phyloP scores from a whole-genome alignment of 2,329 filamentous ascomycete genomes.

The Arthrobotrys pseudoclavata region DNA sequence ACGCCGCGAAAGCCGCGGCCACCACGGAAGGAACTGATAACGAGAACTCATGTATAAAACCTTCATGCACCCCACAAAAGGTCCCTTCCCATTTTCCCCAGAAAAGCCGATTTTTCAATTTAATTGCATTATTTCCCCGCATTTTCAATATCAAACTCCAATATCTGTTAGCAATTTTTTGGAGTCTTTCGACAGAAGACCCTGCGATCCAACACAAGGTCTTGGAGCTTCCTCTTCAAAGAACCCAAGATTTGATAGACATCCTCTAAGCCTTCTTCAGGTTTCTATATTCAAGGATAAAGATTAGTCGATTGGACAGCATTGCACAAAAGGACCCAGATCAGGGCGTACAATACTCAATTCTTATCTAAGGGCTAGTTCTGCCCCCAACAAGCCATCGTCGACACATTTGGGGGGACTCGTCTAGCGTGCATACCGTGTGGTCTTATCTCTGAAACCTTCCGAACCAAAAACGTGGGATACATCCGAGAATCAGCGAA shows the following conservation, averaged over 20 bases:
- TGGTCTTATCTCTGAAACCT: constrained; percentile 59
- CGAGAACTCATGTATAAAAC: constrained; percentile 44
- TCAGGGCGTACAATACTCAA: constrained; percentile 20
- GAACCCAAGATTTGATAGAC: constrained; percentile 30
- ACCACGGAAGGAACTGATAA: constrained; percentile 21
- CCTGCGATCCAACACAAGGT: constrained; percentile 15
- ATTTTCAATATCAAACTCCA: constrained; percentile 10
- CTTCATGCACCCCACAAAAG: constrained; percentile 58
- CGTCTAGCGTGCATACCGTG: constrained; percentile 18
- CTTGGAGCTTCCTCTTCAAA: not conserved
- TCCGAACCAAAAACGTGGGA: constrained; percentile 58
- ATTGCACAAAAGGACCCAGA: not conserved
- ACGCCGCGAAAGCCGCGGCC: not conserved
- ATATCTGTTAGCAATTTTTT: constrained; percentile 6
- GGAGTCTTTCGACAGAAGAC: constrained; percentile 16
- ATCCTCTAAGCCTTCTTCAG: not conserved
- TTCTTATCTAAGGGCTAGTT: constrained; percentile 30
- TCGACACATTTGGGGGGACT: constrained; percentile 22
- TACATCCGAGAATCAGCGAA: constrained; percentile 11
- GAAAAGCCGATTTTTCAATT: constrained; percentile 30
- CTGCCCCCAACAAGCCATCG: constrained; percentile 46
- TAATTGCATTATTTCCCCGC: constrained; percentile 43
- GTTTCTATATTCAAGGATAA: constrained; percentile 33
- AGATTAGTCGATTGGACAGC: constrained; percentile 49
- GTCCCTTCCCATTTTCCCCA: constrained; percentile 28